A percentile compares a stretch with the other conserved stretches of the same genome.
phyloP scores from a whole-genome alignment of 495 filamentous ascomycete genomes.

The Penicillium ochrochloron region DNA sequence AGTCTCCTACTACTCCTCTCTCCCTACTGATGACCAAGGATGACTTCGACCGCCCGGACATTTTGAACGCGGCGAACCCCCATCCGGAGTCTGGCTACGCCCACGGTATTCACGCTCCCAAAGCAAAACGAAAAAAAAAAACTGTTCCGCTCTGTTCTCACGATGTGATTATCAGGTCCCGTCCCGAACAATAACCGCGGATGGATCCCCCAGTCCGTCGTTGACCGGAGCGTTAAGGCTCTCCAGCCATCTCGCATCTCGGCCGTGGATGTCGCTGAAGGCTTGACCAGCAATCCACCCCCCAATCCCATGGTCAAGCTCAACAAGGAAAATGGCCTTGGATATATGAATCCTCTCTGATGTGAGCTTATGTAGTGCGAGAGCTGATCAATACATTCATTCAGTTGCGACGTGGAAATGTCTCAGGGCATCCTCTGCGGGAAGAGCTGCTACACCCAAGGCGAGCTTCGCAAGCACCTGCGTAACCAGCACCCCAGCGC shows the following conservation, averaged over 20 bases:
- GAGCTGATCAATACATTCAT: neutral
- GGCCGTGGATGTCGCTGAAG: neutral
- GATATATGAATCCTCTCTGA: neutral
- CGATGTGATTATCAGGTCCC: neutral
- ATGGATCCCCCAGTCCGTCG: neutral
- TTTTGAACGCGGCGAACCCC: neutral
- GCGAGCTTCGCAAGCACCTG: constrained; percentile 8
- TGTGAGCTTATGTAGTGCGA: neutral
- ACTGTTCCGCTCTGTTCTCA: neutral
- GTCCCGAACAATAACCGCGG: neutral
- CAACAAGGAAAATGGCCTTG: neutral
- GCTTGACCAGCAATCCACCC: neutral
- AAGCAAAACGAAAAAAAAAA: neutral
- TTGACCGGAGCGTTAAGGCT: neutral
- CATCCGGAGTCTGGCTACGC: neutral
- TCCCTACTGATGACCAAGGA: neutral
- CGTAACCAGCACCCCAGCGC: neutral
- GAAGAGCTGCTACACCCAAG: neutral
- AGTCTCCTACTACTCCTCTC: neutral
- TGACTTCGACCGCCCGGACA: neutral
- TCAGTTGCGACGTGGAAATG: neutral
- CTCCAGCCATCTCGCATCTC: neutral
- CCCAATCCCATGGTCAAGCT: neutral
- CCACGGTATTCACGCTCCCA: neutral
- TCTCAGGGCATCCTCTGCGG: neutral